These are phyloP conservation scores for Candida chilensis DNA, from an alignment of 805 yeast genomes.

Conservation along the genomic window DNA sequence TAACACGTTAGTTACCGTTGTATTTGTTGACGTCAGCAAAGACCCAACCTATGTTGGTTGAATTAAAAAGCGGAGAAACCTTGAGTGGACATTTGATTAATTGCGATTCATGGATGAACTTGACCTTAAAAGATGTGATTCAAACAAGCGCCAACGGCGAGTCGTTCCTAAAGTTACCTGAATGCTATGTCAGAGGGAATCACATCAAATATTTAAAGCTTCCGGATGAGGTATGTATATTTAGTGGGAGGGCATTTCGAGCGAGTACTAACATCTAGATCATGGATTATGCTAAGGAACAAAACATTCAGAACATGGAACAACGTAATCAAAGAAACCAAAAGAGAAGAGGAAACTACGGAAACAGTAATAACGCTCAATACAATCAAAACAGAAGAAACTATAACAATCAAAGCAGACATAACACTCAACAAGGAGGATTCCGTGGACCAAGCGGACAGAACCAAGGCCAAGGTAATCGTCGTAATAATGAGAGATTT, in stretches of 20 bases:
- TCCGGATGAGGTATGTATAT: constrained; percentile 44
- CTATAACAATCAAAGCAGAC: constrained; percentile 11
- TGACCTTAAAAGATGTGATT: constrained; percentile 70
- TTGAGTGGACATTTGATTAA: constrained; percentile 75
- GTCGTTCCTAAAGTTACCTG: constrained; percentile 53
- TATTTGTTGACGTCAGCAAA: constrained; percentile 86
- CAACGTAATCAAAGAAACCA: constrained; percentile 36
- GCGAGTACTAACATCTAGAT: constrained; percentile 15
- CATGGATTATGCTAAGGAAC: constrained; percentile 69
- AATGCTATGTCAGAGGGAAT: constrained; percentile 76
- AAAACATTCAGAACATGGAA: constrained; percentile 40
- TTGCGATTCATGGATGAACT: constrained; percentile 95
- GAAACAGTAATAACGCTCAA: constrained; percentile 19
- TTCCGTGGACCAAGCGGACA: constrained; percentile 2
- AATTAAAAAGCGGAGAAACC: constrained; percentile 86
- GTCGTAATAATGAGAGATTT: constrained; percentile 1
- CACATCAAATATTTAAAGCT: constrained; percentile 73
- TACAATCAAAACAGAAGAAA: constrained; percentile 13
- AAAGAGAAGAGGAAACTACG: constrained; percentile 15
- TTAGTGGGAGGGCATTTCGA: not conserved
- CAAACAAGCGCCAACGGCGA: constrained; percentile 57
- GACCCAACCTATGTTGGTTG: constrained; percentile 80
- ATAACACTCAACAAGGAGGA: constrained; percentile 5
- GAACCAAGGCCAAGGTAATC: constrained; percentile 2
- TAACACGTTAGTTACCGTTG: constrained; percentile 90